These are phyloP conservation scores for Rhizopogon roseolus DNA, from an alignment of 768 basidiomycete species.

Conservation along the genomic window DNA sequence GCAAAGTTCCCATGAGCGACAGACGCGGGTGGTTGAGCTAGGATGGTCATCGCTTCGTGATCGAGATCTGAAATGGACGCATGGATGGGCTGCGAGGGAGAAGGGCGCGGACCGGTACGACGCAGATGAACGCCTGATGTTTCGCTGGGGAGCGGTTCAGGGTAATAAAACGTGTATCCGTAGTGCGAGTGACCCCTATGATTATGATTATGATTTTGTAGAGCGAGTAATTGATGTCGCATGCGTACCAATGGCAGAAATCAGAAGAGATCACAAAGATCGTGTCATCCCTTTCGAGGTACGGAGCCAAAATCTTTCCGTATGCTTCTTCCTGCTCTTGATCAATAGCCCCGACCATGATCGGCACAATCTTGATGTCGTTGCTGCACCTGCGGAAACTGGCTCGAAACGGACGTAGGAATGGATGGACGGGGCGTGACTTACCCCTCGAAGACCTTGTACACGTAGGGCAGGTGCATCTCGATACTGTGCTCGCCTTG, in stretches of 20 bases:
- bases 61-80: slow-evolving; percentile 81
- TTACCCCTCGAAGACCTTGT: slow-evolving; percentile 80
- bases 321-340: slow-evolving; percentile 54
- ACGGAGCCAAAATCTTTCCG: slow-evolving; percentile 74
- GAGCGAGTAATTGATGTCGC: background rate
- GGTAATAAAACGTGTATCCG: slow-evolving; percentile 84
- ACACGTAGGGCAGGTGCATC: slow-evolving; percentile 93
- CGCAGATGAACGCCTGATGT: slow-evolving; percentile 47
- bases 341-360: slow-evolving; percentile 80
- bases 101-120: slow-evolving; percentile 33
- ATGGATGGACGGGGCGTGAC: slow-evolving; percentile 4
- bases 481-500: slow-evolving; percentile 97
- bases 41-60: slow-evolving; percentile 76
- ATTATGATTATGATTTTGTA: slow-evolving; percentile 18
- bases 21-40: slow-evolving; percentile 53
- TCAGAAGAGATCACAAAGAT: slow-evolving; percentile 92
- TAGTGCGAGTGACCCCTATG: slow-evolving; percentile 73
- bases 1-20: slow-evolving; percentile 60
- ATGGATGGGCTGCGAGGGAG: slow-evolving; percentile 63
- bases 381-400: slow-evolving; percentile 33
- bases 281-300: slow-evolving; percentile 72
- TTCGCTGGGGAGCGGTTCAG: slow-evolving; percentile 47
- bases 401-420: background rate
- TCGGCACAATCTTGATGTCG: slow-evolving; percentile 82
- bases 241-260: slow-evolving; percentile 91